phyloP scores from a whole-genome alignment of 768 basidiomycete genomes.

The Ephemerocybe angulata region DNA sequence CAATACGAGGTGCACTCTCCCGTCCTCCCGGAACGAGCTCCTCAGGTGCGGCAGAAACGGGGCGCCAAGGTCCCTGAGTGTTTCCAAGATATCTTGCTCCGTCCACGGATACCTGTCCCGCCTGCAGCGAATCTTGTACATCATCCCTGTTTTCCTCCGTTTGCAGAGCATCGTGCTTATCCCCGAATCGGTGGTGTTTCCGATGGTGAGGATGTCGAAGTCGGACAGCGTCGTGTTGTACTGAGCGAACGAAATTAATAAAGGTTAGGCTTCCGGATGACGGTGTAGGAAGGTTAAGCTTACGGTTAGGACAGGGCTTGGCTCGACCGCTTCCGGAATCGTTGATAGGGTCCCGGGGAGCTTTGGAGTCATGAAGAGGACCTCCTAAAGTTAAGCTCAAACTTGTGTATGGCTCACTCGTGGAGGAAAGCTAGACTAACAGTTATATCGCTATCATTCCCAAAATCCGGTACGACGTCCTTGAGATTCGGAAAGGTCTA shows the following conservation, averaged over 20 bases:
- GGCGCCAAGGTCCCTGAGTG: slow-evolving; percentile 28
- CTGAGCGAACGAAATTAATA: slow-evolving; percentile 4
- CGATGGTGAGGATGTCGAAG: slow-evolving; percentile 30
- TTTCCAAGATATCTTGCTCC: slow-evolving; percentile 35
- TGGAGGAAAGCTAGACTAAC: slow-evolving; percentile 30
- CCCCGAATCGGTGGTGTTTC: slow-evolving; percentile 6
- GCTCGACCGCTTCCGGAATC: slow-evolving; percentile 30
- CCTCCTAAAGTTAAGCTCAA: slow-evolving; percentile 35
- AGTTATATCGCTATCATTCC: slow-evolving; percentile 44
- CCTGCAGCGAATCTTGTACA: slow-evolving; percentile 28
- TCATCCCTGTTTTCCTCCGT: slow-evolving; percentile 21
- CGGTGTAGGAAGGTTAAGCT: not conserved
- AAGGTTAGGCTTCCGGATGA: not conserved
- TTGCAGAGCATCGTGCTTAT: slow-evolving; percentile 4
- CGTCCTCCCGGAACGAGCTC: slow-evolving; percentile 40
- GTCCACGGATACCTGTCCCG: slow-evolving; percentile 18
- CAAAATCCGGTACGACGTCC: slow-evolving; percentile 42
- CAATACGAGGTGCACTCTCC: slow-evolving; percentile 36
- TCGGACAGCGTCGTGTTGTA: slow-evolving; percentile 25
- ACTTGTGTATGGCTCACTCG: not conserved
- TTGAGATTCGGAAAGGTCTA: slow-evolving; percentile 41
- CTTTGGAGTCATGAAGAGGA: slow-evolving; percentile 44
- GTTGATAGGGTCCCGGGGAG: slow-evolving; percentile 25
- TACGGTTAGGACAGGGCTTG: slow-evolving; percentile 17
- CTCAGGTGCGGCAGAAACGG: slow-evolving; percentile 37